Evolutionary conservation across 2,329 filamentous ascomycete genomes (phyloP).

Genomic region (Shiraia sp.): DNA sequence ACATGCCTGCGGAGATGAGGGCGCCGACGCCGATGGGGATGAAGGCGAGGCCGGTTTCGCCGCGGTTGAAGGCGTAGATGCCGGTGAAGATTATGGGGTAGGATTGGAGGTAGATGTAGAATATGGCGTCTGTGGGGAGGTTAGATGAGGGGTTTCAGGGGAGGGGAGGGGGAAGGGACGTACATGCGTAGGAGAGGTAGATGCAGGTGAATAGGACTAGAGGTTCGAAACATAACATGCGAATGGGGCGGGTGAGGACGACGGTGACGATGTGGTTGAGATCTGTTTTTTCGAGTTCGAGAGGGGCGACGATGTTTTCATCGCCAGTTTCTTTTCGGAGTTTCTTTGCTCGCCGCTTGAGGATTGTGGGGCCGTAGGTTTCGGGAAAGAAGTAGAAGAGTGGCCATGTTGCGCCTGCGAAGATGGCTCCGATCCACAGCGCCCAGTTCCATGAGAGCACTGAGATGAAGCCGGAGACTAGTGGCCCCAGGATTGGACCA

Average conservation of each 20-base stretch:
- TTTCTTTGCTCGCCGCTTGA: slow-evolving; percentile 58
- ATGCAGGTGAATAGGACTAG: slow-evolving; percentile 75
- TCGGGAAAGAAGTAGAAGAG: slow-evolving; percentile 64
- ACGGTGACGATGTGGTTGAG: slow-evolving; percentile 65
- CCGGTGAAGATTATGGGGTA: slow-evolving; percentile 68
- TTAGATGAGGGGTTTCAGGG: neutral
- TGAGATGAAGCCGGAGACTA: slow-evolving; percentile 66
- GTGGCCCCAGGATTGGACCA: slow-evolving; percentile 68
- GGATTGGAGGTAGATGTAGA: slow-evolving; percentile 77
- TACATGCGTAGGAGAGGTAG: slow-evolving; percentile 65
- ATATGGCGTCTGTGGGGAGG: slow-evolving; percentile 51
- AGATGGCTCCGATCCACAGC: slow-evolving; percentile 71
- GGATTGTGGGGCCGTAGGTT: slow-evolving; percentile 51
- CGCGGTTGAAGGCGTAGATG: slow-evolving; percentile 66
- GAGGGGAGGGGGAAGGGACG: slow-evolving; percentile 8
- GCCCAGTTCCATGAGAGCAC: slow-evolving; percentile 70
- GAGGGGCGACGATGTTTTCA: slow-evolving; percentile 59
- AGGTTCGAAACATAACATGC: slow-evolving; percentile 74
- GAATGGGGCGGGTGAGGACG: slow-evolving; percentile 71
- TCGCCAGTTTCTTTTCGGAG: slow-evolving; percentile 61
- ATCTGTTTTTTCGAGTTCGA: slow-evolving; percentile 65
- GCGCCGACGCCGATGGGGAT: slow-evolving; percentile 70
- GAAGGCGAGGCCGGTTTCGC: slow-evolving; percentile 69
- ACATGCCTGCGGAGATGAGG: slow-evolving; percentile 61
- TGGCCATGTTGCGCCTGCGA: slow-evolving; percentile 65